Percentiles rank a stretch among this genome's conserved stretches.
These are phyloP conservation scores for Keithomyces neogunnii DNA, from an alignment of 2,329 filamentous ascomycete species.

Conservation along the genomic window DNA sequence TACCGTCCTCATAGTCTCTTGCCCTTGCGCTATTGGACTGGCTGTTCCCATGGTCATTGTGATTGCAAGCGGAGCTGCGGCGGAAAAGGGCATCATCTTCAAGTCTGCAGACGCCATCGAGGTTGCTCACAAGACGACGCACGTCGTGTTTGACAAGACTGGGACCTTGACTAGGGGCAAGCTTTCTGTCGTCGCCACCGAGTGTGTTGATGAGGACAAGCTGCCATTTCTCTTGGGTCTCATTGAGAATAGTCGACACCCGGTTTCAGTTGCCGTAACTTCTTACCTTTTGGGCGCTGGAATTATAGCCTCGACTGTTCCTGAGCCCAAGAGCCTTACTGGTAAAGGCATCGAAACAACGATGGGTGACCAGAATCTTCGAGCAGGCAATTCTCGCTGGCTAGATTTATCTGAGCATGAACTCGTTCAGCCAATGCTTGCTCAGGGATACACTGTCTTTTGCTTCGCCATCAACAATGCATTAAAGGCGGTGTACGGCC, in stretches of 20 bases:
- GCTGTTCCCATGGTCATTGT: conserved; percentile 74
- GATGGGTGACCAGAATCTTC: conserved; percentile 20
- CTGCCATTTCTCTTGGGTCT: conserved; percentile 21
- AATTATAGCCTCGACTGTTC: conserved; percentile 12
- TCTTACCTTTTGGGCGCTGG: conserved; percentile 25
- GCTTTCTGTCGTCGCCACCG: conserved; percentile 29
- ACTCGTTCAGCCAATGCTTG: conserved; percentile 25
- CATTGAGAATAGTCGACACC: conserved; percentile 38
- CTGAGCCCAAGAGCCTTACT: conserved; percentile 27
- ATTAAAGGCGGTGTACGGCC: conserved; percentile 33
- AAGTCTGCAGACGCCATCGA: conserved; percentile 59
- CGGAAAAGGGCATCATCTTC: conserved; percentile 58
- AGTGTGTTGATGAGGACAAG: conserved; percentile 1
- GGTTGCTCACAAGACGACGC: conserved; percentile 47
- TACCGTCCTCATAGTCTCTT: conserved; percentile 65
- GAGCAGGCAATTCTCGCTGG: conserved; percentile 44
- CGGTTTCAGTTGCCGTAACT: conserved; percentile 41
- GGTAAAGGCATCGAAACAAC: conserved; percentile 38
- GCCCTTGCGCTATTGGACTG: conserved; percentile 67
- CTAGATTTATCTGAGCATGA: conserved; percentile 23
- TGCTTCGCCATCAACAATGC: conserved; percentile 33
- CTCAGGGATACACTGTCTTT: conserved; percentile 33
- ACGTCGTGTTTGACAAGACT: conserved; percentile 76
- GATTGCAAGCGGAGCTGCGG: conserved; percentile 59
- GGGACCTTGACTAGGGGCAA: conserved; percentile 61